Conservation (phyloP, 495 filamentous ascomycete genomes). For the Aspergillus conjunctus region DNA sequence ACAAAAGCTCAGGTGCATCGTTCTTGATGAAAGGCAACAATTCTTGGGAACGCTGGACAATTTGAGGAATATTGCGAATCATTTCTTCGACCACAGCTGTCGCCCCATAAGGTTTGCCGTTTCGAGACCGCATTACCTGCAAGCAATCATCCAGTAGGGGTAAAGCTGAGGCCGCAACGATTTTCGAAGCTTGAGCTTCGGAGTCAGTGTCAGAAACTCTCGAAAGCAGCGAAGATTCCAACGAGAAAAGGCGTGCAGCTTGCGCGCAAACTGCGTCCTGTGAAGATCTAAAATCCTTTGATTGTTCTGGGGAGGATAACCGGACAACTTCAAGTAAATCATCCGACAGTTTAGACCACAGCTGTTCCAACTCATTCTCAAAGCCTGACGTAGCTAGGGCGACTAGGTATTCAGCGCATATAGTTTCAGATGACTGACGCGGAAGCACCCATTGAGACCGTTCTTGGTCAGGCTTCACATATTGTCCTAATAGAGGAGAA, state of each 20-base stretch:
- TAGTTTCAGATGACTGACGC: slow-evolving; percentile 34
- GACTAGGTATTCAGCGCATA: slow-evolving; percentile 45
- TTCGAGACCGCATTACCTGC: slow-evolving; percentile 55
- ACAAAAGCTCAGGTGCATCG: slow-evolving; percentile 52
- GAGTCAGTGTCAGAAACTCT: slow-evolving; percentile 31
- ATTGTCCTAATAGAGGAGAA: slow-evolving; percentile 60
- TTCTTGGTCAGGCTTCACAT: slow-evolving; percentile 52
- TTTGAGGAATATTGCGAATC: slow-evolving; percentile 44
- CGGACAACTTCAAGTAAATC: slow-evolving; percentile 62
- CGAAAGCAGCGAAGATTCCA: slow-evolving; percentile 53
- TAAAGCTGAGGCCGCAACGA: slow-evolving; percentile 33
- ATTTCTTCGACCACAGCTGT: slow-evolving; percentile 63
- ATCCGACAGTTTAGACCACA: slow-evolving; percentile 59
- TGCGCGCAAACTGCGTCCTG: slow-evolving; percentile 65
- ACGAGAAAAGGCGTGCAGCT: slow-evolving; percentile 61
- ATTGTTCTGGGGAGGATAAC: slow-evolving; percentile 74
- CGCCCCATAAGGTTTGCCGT: slow-evolving; percentile 83
- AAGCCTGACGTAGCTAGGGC: slow-evolving; percentile 31
- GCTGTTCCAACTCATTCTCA: slow-evolving; percentile 36
- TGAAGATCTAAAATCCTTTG: slow-evolving; percentile 69
- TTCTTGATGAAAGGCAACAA: slow-evolving; percentile 48
- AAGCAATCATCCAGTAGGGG: slow-evolving; percentile 53
- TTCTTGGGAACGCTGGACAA: slow-evolving; percentile 36
- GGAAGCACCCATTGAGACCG: slow-evolving; percentile 53
- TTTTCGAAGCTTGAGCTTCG: slow-evolving; percentile 24